Evolutionary conservation across 371 early-diverging fungal genomes (phyloP), one percentile per base, ranked within the genome.

Genomic region (Mucor piriformis): DNA sequence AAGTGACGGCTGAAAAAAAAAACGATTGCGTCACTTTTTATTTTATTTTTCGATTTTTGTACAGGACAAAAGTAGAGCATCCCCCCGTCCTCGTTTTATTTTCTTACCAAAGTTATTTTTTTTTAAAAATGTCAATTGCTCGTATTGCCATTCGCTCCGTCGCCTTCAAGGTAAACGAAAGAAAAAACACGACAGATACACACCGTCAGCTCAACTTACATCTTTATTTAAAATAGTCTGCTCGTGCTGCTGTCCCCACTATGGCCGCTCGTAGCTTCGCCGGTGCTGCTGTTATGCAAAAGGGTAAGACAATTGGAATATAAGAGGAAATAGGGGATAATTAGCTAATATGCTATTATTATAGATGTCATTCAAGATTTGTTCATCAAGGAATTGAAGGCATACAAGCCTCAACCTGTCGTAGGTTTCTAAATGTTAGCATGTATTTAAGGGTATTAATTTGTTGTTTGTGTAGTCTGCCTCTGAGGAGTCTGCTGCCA

Each of bases 341-440:
- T n/a, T n/a, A 52, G 6, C 11, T 16, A n/a, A 20, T 16, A 25
- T 23, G 23, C 15, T 7, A 42, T 4, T 34, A 13, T 12, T 48
- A 23, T 66, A 79, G 80, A 79, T 57, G 80, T 79, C 52, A 57
- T 79, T 56, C 76, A 76, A 65, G 80, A 79, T 25, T 63, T 79
- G 67, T 76, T 67, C 69, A 59, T 79, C 42, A 79, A 79, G 73
- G 80, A 79, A 61, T 68, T 79, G 64, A 79, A 79, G 76, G 74
- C 61, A 50, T 79, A 79, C 74, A 79, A 79, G 76, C 80, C 80
- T 57, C 57, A 72, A 44, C 72, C 79, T 58, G 53, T 66, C 54
- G 80, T 79, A 74, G 65, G 76, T 69, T 59, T 40, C n/a, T n/a
- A n/a, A n/a, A n/a, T n/a, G n/a, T n/a, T n/a, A n/a, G n/a, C n/a